Evolutionary conservation across 2,329 filamentous ascomycete genomes (phyloP).

Genomic region (Monosporascus sp.): DNA sequence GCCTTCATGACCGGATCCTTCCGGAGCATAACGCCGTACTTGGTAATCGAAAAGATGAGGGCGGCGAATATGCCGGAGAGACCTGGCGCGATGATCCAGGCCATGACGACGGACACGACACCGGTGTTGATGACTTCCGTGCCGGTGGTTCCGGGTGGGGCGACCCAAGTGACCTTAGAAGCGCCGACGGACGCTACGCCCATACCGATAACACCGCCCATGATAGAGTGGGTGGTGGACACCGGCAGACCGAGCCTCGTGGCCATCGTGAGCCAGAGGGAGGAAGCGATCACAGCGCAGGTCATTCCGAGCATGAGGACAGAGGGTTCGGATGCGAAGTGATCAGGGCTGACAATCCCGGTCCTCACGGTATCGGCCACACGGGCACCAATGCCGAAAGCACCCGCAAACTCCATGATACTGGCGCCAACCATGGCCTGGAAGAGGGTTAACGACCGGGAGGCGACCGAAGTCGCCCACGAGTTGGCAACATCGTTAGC

Average conservation of each 20-base stretch:
- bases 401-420: slow-evolving; percentile 59
- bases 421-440: slow-evolving; percentile 56
- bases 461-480: slow-evolving; percentile 70
- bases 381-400: slow-evolving; percentile 55
- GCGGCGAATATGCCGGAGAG: slow-evolving; percentile 50
- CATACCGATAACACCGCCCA: slow-evolving; percentile 56
- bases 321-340: slow-evolving; percentile 40
- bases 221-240: slow-evolving; percentile 57
- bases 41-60: slow-evolving; percentile 51
- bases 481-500: slow-evolving; percentile 70
- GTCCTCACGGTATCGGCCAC: slow-evolving; percentile 59
- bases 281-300: slow-evolving; percentile 49
- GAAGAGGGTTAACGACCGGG: slow-evolving; percentile 57
- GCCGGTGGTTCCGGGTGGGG: slow-evolving; percentile 30
- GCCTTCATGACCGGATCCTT: slow-evolving; percentile 49
- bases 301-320: slow-evolving; percentile 56
- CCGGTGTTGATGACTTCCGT: slow-evolving; percentile 36
- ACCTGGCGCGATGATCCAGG: slow-evolving; percentile 56
- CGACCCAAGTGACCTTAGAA: slow-evolving; percentile 49
- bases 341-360: slow-evolving; percentile 47
- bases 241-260: slow-evolving; percentile 53
- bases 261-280: slow-evolving; percentile 52
- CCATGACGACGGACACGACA: slow-evolving; percentile 56
- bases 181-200: slow-evolving; percentile 51
- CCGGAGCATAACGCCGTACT: slow-evolving; percentile 51